Evolutionary conservation across 2,329 filamentous ascomycete species (phyloP).

Genomic region (Aspergillus costaricaensis): DNA sequence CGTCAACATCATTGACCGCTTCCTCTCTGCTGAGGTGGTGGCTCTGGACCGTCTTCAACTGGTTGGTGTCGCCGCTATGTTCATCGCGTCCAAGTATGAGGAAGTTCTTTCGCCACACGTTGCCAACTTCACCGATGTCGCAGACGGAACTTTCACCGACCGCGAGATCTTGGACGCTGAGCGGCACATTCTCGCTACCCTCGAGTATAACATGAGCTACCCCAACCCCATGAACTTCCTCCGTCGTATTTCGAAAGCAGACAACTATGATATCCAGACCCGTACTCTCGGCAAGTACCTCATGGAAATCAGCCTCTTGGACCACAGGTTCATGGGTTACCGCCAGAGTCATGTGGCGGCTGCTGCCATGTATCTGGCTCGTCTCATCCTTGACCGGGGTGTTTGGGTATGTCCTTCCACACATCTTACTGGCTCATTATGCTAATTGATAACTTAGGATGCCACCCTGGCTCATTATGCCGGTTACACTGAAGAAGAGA

Average conservation of each 20-base stretch:
- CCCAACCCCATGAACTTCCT: constrained; percentile 99
- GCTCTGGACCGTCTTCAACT: constrained; percentile 94
- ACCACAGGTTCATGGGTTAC: constrained; percentile 89
- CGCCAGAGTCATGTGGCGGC: constrained; percentile 89
- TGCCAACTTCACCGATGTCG: constrained; percentile 93
- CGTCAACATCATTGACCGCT: constrained; percentile 98
- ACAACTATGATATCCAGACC: constrained; percentile 98
- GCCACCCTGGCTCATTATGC: constrained; percentile 85
- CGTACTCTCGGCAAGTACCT: constrained; percentile 97
- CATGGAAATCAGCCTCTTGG: constrained; percentile 93
- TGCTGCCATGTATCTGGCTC: constrained; percentile 90
- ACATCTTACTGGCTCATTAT: not conserved
- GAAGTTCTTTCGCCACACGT: constrained; percentile 97
- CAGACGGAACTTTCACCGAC: constrained; percentile 94
- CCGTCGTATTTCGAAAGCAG: constrained; percentile 96
- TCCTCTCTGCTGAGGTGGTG: constrained; percentile 92
- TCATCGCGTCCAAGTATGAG: constrained; percentile 98
- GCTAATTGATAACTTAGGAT: constrained; percentile 58
- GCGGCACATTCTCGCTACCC: constrained; percentile 83
- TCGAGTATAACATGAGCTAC: constrained; percentile 97
- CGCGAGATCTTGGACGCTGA: constrained; percentile 96
- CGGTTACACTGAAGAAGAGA: constrained; percentile 89
- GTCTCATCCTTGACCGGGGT: constrained; percentile 85
- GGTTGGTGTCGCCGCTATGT: constrained; percentile 98
- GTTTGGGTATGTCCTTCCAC: constrained; percentile 71